These are phyloP conservation scores for Linum lewisii DNA, from an alignment of 345 rosid species.

Conservation along the genomic window DNA sequence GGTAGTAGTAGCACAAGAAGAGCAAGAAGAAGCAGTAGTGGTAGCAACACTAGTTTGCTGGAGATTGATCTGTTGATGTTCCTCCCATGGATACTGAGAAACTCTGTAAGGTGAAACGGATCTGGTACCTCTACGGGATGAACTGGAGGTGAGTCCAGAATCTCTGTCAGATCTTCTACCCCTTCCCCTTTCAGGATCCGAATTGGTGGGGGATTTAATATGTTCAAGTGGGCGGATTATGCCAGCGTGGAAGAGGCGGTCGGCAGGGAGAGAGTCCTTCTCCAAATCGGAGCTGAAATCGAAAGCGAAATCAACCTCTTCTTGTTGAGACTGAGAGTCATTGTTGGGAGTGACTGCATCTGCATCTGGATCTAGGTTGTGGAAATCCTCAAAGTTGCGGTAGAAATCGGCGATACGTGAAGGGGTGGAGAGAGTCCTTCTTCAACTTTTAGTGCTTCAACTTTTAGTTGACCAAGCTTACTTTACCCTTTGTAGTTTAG, in stretches of 20 bases:
- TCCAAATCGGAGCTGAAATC: constrained; percentile 16
- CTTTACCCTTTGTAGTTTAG: too few species aligned
- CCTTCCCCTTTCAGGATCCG: constrained; percentile 62
- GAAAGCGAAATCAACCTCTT: constrained; percentile 23
- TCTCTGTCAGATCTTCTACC: constrained; percentile 6
- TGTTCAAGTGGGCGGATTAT: constrained; percentile 61
- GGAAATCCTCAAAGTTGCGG: constrained; percentile 28
- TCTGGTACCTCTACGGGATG: constrained; percentile 45
- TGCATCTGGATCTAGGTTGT: too few species aligned
- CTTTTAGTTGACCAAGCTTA: too few species aligned
- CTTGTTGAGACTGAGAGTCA: too few species aligned
- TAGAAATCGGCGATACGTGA: constrained; percentile 46
- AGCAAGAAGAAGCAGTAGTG: constrained; percentile 7
- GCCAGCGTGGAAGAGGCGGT: constrained; percentile 65
- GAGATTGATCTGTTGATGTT: constrained; percentile 35
- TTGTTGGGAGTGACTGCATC: too few species aligned
- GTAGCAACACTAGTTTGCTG: not conserved
- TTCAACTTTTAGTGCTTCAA: too few species aligned
- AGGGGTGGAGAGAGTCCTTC: constrained; percentile 82
- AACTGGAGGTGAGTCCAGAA: constrained; percentile 17
- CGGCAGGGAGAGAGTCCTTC: constrained; percentile 41
- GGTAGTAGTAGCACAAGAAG: constrained; percentile 7
- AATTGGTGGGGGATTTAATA: constrained; percentile 13
- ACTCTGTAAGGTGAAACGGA: constrained; percentile 74
- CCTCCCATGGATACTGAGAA: constrained; percentile 73